Base-by-base conservation (phyloP, 371 early-diverging fungal genomes). In the Syncephalastrum contaminatum region DNA sequence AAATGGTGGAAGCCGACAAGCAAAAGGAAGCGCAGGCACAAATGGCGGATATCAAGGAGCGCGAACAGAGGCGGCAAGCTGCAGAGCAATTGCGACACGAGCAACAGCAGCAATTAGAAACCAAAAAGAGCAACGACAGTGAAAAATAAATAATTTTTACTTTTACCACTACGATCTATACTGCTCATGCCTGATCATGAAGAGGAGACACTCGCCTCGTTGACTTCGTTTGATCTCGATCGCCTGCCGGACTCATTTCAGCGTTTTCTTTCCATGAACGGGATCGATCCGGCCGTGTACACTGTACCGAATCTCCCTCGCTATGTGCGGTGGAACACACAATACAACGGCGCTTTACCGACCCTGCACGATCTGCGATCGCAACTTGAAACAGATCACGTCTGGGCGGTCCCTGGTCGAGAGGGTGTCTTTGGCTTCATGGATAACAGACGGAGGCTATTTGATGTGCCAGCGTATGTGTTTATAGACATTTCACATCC, bases 1-100 rank as follows among this genome's bases (percentile, higher is more conserved):
- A 91, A 64, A 83, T 93, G 80, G 73, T 89, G 48, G 84, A 84
- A 62, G 74, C 77, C 24, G 82, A 84, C 41, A 80, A 75, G 63
- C 79, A 77, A 59, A 80, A 80, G 58, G 62, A 75, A 25, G 44
- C 72, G 45, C 72, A 74, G 47, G 58, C 62, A 18, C 77, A 79
- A 27, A 74, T 81, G 67, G 69, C 74, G 63, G 54, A 48, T 15
- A 73, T 74, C 64, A 59, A 74, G 43, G 71, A 69, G 50, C 54
- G 63, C 15, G 76, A 82, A 48, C 76, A 79, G 24, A 70, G 76
- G 49, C 63, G 73, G 43, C 51, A 43, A 5, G 43, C 20, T 3
- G 19, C 16, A 16, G 43, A 53, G 53, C 30, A 50, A 50, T 8
- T 30, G 36, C 36, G 10, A 10, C 36, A 30, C 12, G 36, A 30